These are phyloP conservation scores for Magnusiomyces tetraspermus DNA, from an alignment of 1,139 yeast species.

Conservation along the genomic window DNA sequence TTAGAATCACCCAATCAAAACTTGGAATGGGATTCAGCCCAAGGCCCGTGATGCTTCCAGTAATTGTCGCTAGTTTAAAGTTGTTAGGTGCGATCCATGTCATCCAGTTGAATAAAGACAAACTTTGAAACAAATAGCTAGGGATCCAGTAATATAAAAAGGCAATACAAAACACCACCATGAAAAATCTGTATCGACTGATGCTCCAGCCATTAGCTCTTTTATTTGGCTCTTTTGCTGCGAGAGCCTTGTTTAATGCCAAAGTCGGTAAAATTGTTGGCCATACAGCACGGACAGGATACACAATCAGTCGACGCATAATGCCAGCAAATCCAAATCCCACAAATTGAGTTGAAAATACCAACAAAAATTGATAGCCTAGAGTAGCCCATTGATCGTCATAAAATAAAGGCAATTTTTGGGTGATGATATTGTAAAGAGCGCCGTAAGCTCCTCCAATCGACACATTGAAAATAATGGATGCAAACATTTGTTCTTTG, in stretches of 20 bases:
- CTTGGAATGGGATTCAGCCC: slow-evolving; percentile 50
- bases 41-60: slow-evolving; percentile 50
- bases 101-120: slow-evolving; percentile 44
- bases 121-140: slow-evolving; percentile 42
- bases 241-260: slow-evolving; percentile 51
- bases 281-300: slow-evolving; percentile 60
- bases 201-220: slow-evolving; percentile 48
- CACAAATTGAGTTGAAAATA: slow-evolving; percentile 51
- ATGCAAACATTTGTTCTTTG: slow-evolving; percentile 59
- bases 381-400: slow-evolving; percentile 34
- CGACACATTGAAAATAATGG: slow-evolving; percentile 26
- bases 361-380: slow-evolving; percentile 38
- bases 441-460: slow-evolving; percentile 29
- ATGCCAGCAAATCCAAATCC: slow-evolving; percentile 62
- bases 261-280: slow-evolving; percentile 42
- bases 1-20: slow-evolving; percentile 52
- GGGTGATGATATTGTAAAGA: slow-evolving; percentile 35
- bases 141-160: slow-evolving; percentile 52
- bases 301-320: slow-evolving; percentile 46
- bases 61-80: slow-evolving; percentile 50
- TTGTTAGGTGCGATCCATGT: slow-evolving; percentile 50
- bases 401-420: slow-evolving; percentile 32
- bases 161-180: slow-evolving; percentile 33
- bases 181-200: slow-evolving; percentile 42
- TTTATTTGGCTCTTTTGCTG: slow-evolving; percentile 46